phyloP scores from a whole-genome alignment of 352 stramenopile species.

The Phytophthora kernoviae region DNA sequence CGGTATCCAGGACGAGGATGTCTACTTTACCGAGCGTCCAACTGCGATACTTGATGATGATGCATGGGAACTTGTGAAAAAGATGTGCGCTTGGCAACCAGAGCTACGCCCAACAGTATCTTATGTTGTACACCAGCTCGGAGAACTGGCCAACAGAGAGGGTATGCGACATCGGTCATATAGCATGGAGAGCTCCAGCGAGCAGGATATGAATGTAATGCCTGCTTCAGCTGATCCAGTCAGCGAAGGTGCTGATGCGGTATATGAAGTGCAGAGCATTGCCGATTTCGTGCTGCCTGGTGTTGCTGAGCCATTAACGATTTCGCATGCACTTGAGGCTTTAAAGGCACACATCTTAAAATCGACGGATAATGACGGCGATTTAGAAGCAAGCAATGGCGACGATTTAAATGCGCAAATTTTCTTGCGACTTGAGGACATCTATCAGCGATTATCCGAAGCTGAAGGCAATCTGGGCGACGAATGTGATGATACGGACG shows the following conservation, averaged over 20 bases:
- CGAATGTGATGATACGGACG: background rate
- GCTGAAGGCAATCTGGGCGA: conserved; percentile 1
- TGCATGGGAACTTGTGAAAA: conserved; percentile 23
- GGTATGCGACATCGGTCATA: background rate
- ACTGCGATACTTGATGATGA: background rate
- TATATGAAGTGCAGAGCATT: background rate
- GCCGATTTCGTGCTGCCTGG: conserved; percentile 5
- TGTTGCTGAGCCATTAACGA: background rate
- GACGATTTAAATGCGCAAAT: conserved; percentile 29
- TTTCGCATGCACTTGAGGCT: conserved; percentile 9
- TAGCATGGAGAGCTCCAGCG: background rate
- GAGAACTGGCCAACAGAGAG: conserved; percentile 12
- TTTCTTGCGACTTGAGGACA: conserved; percentile 28
- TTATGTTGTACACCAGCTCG: conserved; percentile 32
- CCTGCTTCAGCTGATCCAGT: background rate
- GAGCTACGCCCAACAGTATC: conserved; percentile 23
- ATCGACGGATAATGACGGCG: background rate
- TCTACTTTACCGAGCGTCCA: background rate
- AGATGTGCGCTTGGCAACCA: conserved; percentile 30
- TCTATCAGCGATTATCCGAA: conserved; percentile 15
- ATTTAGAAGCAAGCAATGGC: conserved; percentile 3
- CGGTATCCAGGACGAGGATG: background rate
- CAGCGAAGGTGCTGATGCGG: background rate
- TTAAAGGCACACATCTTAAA: conserved; percentile 9
- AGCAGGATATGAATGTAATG: background rate